Evolutionary conservation across 2,329 filamentous ascomycete genomes (phyloP).

Genomic region (Sporothrix brunneoviolacea): DNA sequence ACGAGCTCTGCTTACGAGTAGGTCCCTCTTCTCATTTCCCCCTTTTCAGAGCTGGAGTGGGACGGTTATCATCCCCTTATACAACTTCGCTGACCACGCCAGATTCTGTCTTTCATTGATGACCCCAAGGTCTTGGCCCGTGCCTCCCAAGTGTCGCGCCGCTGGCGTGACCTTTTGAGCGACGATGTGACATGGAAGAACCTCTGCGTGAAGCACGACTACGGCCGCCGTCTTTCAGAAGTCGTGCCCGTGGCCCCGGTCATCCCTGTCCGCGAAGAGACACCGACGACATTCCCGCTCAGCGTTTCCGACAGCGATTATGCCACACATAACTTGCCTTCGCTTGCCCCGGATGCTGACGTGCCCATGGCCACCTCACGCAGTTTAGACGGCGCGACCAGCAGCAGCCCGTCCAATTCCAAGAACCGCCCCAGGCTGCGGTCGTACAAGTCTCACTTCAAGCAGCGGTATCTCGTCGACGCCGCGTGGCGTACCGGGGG

Average conservation of each 20-base stretch:
- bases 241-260: slow-evolving; percentile 30
- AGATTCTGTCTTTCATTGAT: slow-evolving; percentile 95
- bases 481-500: slow-evolving; percentile 94
- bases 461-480: slow-evolving; percentile 93
- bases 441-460: slow-evolving; percentile 95
- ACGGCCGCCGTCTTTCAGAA: slow-evolving; percentile 55
- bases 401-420: slow-evolving; percentile 22
- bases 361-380: slow-evolving; percentile 36
- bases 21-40: slow-evolving; percentile 25
- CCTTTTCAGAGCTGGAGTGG: slow-evolving; percentile 1
- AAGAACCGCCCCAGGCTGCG: slow-evolving; percentile 55
- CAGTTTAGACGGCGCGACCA: slow-evolving; percentile 45
- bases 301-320: slow-evolving; percentile 23
- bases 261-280: slow-evolving; percentile 23
- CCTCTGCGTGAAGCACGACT: slow-evolving; percentile 92
- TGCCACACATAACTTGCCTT: slow-evolving; percentile 9
- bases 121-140: slow-evolving; percentile 90
- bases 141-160: slow-evolving; percentile 89
- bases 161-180: slow-evolving; percentile 88
- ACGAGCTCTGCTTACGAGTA: slow-evolving; percentile 86
- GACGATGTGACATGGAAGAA: slow-evolving; percentile 99
- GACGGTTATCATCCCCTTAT: too few relatives aligned
- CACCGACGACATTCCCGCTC: slow-evolving; percentile 28
- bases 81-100: slow-evolving; percentile 9
- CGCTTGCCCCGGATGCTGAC: slow-evolving; percentile 30